Evolutionary conservation across 495 filamentous ascomycete species (phyloP), one percentile per base, ranked within the genome.

Genomic region (Pseudomonodictys pantanalensis): DNA sequence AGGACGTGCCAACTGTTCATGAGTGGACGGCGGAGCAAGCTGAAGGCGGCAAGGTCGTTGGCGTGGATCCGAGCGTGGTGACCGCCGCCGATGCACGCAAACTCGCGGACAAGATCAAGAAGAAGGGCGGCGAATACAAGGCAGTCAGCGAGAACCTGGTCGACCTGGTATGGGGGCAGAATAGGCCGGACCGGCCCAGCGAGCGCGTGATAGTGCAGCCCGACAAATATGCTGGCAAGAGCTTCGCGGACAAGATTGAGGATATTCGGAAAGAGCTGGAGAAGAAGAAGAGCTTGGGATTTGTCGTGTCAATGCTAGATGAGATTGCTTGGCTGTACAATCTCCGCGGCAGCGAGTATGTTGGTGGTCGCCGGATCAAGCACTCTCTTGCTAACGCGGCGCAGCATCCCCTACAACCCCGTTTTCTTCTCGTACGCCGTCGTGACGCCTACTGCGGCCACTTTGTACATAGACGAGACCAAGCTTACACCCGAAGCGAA

Each of bases 311-410:
- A 15, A 92, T 96, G 88, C 82, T 99, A 26, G 95, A 99, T 68
- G 95, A 99, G 69, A 87, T 97, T 67, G 95, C 95, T 28, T 99
- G 95, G 95, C 78, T 99, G 35, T 97, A 92, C 73, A 99, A 99
- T 74, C 75, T 99, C 41, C 84, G 95, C 71, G 95, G 95, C 69
- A 95, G 79, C 73, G 95, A 99, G 85, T 88, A 74, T 69, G 83
- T 65, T 41, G 49, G 51, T 48, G 43, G 10, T 17, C 18, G 7
- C 17, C 12, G 38, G 3, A 18, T 18, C 5, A 5, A 41, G 3
- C 24, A 26, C 12, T 3, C 28, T 29, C 28, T n/a, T 9, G 38
- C 46, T 60, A 33, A 68, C 75, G 44, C 8, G 20, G n/a, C 18
- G 11, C 49, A 88, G 85, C 71, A 99, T 99, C 67, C 88, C 90